Evolutionary conservation across 2,329 filamentous ascomycete genomes (phyloP).

Genomic region (Venturia aucupariae): DNA sequence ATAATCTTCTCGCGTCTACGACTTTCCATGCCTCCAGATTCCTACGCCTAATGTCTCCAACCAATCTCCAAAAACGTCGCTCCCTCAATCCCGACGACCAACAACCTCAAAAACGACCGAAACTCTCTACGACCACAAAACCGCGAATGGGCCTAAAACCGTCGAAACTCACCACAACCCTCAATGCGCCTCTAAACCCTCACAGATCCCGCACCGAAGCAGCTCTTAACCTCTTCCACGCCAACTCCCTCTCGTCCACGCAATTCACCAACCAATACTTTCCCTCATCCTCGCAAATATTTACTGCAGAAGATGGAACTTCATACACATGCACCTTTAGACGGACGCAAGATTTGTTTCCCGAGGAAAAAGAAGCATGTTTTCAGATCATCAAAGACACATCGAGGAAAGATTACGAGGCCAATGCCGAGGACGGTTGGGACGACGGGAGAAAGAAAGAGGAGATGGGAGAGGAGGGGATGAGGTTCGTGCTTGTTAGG

Average conservation of each 20-base stretch:
- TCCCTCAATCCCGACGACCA: background rate
- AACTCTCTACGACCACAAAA: background rate
- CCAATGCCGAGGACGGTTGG: constrained; percentile 8
- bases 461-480: constrained; percentile 13
- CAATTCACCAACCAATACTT: background rate
- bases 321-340: constrained; percentile 3
- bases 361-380: constrained; percentile 4
- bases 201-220: background rate
- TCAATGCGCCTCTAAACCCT: background rate
- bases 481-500: constrained; percentile 13
- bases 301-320: constrained; percentile 2
- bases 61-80: background rate
- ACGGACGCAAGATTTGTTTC: background rate
- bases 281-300: background rate
- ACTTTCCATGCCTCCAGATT: background rate
- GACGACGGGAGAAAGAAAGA: constrained; percentile 4
- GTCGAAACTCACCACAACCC: background rate
- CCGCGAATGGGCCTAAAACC: no score
- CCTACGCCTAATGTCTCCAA: background rate
- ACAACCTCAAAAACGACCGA: background rate
- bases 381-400: constrained; percentile 12
- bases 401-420: constrained; percentile 7
- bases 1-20: background rate
- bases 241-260: background rate
- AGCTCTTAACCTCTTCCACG: background rate